Evolutionary conservation across 176 grass and related monocot species (phyloP).

Genomic region (Avena atlantica): DNA sequence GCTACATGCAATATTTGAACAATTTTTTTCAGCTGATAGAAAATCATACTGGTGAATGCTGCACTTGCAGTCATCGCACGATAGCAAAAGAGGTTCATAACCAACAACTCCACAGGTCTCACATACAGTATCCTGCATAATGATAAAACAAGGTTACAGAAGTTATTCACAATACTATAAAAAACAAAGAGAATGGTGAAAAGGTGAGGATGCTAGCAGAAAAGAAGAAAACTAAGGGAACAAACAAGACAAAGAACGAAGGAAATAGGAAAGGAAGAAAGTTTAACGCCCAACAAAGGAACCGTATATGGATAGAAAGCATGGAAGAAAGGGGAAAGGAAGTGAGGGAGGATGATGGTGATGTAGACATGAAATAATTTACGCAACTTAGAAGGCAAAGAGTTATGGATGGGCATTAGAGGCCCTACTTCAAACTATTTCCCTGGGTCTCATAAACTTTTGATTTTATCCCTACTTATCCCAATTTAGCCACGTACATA

Average conservation of each 20-base stretch:
- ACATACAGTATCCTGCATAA: constrained; percentile 46
- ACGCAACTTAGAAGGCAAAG: not conserved
- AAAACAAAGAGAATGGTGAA: constrained; percentile 1
- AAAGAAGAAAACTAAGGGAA: not conserved
- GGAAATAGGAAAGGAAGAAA: not conserved
- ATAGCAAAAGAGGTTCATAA: constrained; percentile 33
- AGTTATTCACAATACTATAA: not conserved
- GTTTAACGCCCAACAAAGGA: not conserved
- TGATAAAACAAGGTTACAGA: not conserved
- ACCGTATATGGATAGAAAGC: not conserved
- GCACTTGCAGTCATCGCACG: constrained; percentile 36
- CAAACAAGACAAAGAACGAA: not conserved
- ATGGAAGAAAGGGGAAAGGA: constrained; percentile 11
- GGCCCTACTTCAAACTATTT: constrained; percentile 15
- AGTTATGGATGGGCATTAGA: not conserved
- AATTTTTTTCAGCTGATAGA: not conserved
- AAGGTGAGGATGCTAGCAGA: not conserved
- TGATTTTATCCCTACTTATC: not conserved
- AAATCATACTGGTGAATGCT: constrained; percentile 44
- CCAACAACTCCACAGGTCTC: constrained; percentile 49
- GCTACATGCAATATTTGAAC: not conserved
- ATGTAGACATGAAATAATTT: constrained; percentile 1
- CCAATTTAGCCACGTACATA: not conserved
- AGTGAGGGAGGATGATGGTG: not conserved
- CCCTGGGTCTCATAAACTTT: not conserved